Evolutionary conservation across 2,329 filamentous ascomycete genomes (phyloP).

Genomic region (Apiospora saccharicola): DNA sequence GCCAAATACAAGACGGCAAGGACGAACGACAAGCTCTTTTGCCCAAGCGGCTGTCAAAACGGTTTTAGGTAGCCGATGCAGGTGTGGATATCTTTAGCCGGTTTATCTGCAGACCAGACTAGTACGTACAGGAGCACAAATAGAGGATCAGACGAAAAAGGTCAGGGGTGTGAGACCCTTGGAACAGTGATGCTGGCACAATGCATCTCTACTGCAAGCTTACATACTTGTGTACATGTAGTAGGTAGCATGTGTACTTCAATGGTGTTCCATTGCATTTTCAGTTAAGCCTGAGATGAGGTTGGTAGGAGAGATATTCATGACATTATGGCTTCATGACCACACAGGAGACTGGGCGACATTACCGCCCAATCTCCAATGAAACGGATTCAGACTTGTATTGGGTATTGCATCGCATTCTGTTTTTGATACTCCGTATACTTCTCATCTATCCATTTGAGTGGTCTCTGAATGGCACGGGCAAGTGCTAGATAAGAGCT

Average conservation of each 20-base stretch:
- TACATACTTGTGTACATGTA: background rate
- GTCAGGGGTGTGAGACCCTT: conserved; percentile 11
- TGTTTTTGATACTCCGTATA: no score
- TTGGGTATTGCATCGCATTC: no score
- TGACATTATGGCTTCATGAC: no score
- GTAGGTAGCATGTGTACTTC: background rate
- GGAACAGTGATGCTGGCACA: background rate
- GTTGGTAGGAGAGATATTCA: background rate
- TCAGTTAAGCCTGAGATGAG: background rate
- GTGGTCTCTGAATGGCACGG: no score
- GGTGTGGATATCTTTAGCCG: conserved; percentile 22
- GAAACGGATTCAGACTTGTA: no score
- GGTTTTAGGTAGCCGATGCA: conserved; percentile 21
- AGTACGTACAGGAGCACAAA: conserved; percentile 6
- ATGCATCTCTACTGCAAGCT: background rate
- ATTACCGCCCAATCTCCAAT: no score
- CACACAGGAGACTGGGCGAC: no score
- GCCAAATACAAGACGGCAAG: background rate
- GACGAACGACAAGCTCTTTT: conserved; percentile 5
- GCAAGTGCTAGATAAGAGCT: background rate
- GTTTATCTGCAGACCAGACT: conserved; percentile 9
- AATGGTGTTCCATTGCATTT: background rate
- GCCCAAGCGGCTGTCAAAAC: conserved; percentile 22
- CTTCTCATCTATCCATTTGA: no score
- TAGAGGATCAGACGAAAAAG: conserved; percentile 22